These are phyloP conservation scores for Achlya hypogyna DNA, from an alignment of 352 stramenopile genomes.

Conservation along the genomic window DNA sequence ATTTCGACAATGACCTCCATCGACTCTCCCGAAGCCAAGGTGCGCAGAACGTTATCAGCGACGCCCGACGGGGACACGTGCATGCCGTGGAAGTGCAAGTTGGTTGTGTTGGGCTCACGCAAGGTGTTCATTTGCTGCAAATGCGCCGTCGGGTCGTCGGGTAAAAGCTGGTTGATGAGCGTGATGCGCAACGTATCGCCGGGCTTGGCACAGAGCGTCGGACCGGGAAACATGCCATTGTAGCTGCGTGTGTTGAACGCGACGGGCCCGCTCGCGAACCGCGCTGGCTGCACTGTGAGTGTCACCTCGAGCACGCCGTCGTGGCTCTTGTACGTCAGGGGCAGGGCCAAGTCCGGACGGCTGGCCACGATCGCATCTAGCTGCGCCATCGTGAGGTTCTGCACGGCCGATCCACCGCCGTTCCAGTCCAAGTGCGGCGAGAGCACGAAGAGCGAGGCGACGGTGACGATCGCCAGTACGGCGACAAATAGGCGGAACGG, in stretches of 20 bases:
- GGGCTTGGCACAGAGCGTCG: slow-evolving; percentile 43
- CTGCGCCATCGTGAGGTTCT: not conserved
- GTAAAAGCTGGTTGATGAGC: slow-evolving; percentile 43
- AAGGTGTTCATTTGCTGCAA: slow-evolving; percentile 40
- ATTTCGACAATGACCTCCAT: slow-evolving; percentile 45
- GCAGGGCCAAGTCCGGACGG: not conserved
- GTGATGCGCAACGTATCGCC: slow-evolving; percentile 56
- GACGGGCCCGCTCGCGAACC: slow-evolving; percentile 44
- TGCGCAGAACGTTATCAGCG: slow-evolving; percentile 69
- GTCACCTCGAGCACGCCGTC: slow-evolving; percentile 58
- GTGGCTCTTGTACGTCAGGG: not conserved
- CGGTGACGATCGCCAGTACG: not conserved
- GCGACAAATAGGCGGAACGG: not conserved
- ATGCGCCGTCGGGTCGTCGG: slow-evolving; percentile 9
- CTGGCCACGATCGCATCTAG: not conserved
- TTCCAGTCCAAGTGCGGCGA: slow-evolving; percentile 1
- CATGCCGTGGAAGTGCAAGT: slow-evolving; percentile 75
- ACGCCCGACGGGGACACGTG: slow-evolving; percentile 70
- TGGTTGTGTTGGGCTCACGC: slow-evolving; percentile 66
- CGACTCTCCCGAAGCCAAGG: slow-evolving; percentile 38
- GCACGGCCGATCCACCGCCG: not conserved
- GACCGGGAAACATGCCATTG: slow-evolving; percentile 45
- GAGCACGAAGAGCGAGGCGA: not conserved
- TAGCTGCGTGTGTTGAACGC: slow-evolving; percentile 65
- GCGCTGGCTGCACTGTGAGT: slow-evolving; percentile 33